Percentiles rank a stretch among this genome's conserved stretches.
phyloP scores from a whole-genome alignment of 176 grass and related monocot genomes.

The Pharus latifolius region DNA sequence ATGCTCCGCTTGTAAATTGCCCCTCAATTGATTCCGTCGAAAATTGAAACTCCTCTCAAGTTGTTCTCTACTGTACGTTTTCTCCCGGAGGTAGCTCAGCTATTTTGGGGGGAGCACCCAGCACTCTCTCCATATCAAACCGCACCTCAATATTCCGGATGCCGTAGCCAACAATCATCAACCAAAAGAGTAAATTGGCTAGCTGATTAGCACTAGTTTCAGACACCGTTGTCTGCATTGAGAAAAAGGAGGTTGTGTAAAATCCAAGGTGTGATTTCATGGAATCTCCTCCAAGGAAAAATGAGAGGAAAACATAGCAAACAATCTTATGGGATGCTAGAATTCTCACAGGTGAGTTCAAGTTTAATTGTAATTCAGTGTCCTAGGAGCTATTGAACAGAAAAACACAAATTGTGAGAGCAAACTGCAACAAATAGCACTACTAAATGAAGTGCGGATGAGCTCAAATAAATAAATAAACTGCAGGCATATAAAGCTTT shows the following conservation, averaged over 20 bases:
- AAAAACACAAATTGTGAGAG: not conserved
- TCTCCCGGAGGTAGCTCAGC: conserved; percentile 76
- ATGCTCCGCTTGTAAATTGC: not conserved
- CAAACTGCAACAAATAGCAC: not conserved
- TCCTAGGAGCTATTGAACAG: not conserved
- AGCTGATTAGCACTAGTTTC: conserved; percentile 72
- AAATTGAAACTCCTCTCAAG: too few relatives aligned
- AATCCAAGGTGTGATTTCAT: not conserved
- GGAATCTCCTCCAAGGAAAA: too few relatives aligned
- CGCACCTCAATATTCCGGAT: conserved; percentile 89
- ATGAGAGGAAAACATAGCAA: not conserved
- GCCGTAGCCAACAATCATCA: conserved; percentile 93
- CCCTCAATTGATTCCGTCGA: too few relatives aligned
- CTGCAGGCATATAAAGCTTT: not conserved
- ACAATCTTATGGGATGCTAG: not conserved
- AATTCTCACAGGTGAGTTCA: not conserved
- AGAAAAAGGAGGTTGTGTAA: not conserved
- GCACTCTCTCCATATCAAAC: conserved; percentile 86
- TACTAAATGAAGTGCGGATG: not conserved
- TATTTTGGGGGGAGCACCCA: conserved; percentile 53
- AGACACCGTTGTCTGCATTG: conserved; percentile 48
- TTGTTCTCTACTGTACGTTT: not conserved
- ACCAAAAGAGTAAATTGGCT: conserved; percentile 75
- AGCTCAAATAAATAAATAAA: not conserved
- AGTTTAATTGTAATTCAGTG: not conserved